Conservation (phyloP, 305 asterid species). For the Ajuga reptans region DNA sequence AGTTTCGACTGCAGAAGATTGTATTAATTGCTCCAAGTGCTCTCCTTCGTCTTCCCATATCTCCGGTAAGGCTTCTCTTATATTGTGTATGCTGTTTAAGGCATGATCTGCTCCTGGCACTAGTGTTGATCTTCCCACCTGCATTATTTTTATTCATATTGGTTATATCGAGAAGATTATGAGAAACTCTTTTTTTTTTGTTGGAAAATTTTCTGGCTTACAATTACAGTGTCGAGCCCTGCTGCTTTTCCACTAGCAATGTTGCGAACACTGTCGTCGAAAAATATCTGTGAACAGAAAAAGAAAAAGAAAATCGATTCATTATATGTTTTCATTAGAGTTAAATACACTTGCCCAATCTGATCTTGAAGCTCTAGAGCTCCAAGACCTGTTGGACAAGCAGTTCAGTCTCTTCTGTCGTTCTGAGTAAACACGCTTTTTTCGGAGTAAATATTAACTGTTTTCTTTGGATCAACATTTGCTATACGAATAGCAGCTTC, state of each 20-base stretch:
- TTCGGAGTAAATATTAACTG: constrained; percentile 35
- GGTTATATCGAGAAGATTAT: not conserved
- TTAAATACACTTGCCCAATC: not conserved
- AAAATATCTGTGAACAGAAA: constrained; percentile 49
- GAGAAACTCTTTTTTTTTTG: not conserved
- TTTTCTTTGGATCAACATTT: constrained; percentile 57
- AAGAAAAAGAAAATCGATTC: not conserved
- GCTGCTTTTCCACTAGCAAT: constrained; percentile 64
- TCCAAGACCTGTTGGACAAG: too few species aligned
- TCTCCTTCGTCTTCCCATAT: constrained; percentile 72
- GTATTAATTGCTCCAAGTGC: constrained; percentile 43
- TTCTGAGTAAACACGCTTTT: too few species aligned
- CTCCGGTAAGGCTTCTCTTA: constrained; percentile 71
- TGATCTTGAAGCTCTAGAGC: too few species aligned
- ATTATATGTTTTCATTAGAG: not conserved
- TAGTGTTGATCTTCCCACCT: constrained; percentile 66
- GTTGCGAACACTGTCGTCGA: constrained; percentile 73
- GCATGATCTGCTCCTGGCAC: constrained; percentile 80
- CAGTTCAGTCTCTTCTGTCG: too few species aligned
- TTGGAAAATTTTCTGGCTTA: constrained; percentile 30
- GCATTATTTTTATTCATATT: constrained; percentile 10
- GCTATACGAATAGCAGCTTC: constrained; percentile 67
- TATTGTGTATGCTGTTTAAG: constrained; percentile 68
- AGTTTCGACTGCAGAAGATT: constrained; percentile 49
- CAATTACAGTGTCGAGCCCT: constrained; percentile 72